Base-by-base conservation (phyloP, 2,329 filamentous ascomycete genomes). In the Penicillium capsulatum region DNA sequence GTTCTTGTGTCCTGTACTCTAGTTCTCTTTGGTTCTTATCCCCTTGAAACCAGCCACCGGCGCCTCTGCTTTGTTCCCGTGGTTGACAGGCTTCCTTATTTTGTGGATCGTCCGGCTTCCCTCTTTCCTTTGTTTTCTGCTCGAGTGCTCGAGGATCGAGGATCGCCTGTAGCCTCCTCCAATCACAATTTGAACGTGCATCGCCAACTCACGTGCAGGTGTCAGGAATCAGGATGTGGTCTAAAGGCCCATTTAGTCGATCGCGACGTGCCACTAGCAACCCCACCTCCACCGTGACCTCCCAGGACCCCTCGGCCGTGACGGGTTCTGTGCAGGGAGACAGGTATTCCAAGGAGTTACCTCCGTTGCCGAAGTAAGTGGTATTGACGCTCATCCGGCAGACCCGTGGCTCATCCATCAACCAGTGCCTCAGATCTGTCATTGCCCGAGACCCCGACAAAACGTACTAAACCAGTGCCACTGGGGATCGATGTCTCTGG, bases 191-290 rank as follows among this genome's bases (percentile, higher is more conserved):
- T 20, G 19, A 19, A 26, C 24, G 33, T 30, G 19, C 2, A 19
- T 17, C 4, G 15, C 11, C 26, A 7, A 17, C 16, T n/a, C 10
- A 10, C 9, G 22, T 15, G 34, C 31, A 44, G 29, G n/a, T n/a
- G n/a, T n/a, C n/a, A n/a, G n/a, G n/a, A n/a, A 47, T 36, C 55
- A 65, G 44, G n/a, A 77, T 79, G 76, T 79, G 74, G 74, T 74
- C 75, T 58, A 72, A 73, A 54, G 59, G 53, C 29, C 47, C 54
- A 5, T 75, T 53, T 64, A 72, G 58, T 65, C 68, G 55, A 50
- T 66, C 67, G 48, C 70, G 60, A 56, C 67, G 70, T 42, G 67
- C 65, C 13, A 70, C 71, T 48, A 65, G 68, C 39, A 67, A 66
- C 52, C 68, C 72, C 22, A 66, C 69, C 31, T 60, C 71, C 36